Percentiles rank a stretch among this genome's conserved stretches.
Conservation (phyloP, 306 rosid species). For the Cucurbita pepo region DNA sequence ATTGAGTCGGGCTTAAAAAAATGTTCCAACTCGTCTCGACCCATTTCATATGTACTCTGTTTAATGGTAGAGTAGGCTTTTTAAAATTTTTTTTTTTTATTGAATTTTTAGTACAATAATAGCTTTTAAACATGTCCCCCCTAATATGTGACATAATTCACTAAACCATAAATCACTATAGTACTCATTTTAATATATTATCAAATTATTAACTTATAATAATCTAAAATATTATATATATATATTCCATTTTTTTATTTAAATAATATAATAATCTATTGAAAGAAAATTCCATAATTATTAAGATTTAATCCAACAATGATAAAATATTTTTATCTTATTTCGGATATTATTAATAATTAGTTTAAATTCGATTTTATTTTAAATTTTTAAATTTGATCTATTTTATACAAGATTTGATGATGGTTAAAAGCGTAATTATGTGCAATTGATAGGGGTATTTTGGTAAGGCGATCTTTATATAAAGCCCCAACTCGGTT, state of each 20-base stretch:
- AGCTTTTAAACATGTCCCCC: not conserved
- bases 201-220: not conserved
- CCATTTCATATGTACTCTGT: too few relatives aligned
- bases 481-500: not conserved
- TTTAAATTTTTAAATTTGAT: too few relatives aligned
- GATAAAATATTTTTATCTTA: not conserved
- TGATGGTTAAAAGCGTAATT: not conserved
- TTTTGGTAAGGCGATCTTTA: not conserved
- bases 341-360: not conserved
- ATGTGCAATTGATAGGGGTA: not conserved
- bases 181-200: not conserved
- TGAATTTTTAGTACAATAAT: not conserved
- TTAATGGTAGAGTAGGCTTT: too few relatives aligned
- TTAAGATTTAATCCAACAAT: not conserved
- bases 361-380: too few relatives aligned
- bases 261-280: not conserved
- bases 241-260: not conserved
- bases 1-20: too few relatives aligned
- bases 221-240: not conserved
- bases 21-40: too few relatives aligned
- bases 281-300: not conserved
- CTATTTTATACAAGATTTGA: too few relatives aligned
- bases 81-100: not conserved
- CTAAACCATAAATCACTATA: not conserved
- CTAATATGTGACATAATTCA: not conserved